Conservation (phyloP, 1,284 basidiomycete species). For the Somion occarium region DNA sequence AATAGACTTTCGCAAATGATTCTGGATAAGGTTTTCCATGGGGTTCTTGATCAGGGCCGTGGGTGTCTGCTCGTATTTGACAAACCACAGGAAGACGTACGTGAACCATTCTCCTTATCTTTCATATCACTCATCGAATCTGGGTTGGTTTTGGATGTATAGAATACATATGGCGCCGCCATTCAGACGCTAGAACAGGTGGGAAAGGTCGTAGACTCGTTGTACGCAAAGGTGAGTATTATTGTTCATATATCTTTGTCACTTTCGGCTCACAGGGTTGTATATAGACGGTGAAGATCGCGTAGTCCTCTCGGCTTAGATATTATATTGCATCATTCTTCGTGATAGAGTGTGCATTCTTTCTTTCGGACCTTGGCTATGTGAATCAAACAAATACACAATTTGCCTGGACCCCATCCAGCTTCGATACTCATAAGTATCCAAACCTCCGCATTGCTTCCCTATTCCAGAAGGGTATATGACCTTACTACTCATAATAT, state of each 20-base stretch:
- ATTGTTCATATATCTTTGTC: conserved; percentile 5
- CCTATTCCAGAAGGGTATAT: too few species aligned
- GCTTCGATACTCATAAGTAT: background rate
- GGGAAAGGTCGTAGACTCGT: conserved; percentile 84
- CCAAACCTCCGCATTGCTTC: too few species aligned
- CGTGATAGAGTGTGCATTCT: background rate
- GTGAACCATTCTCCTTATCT: conserved; percentile 24
- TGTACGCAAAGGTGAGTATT: conserved; percentile 77
- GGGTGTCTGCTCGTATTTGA: conserved; percentile 92
- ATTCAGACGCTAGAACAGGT: conserved; percentile 89
- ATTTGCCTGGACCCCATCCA: background rate
- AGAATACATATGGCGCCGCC: conserved; percentile 85
- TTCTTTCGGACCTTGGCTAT: background rate
- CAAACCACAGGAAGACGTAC: conserved; percentile 76
- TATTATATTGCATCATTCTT: background rate
- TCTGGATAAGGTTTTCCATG: conserved; percentile 90
- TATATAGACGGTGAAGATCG: conserved; percentile 42
- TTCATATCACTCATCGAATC: background rate
- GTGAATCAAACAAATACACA: background rate
- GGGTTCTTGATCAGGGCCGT: conserved; percentile 92
- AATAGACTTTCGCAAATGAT: conserved; percentile 96
- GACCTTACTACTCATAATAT: too few species aligned
- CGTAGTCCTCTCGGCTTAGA: conserved; percentile 23
- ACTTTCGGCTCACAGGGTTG: conserved; percentile 1
- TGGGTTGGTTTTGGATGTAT: conserved; percentile 10